Evolutionary conservation across 2,329 filamentous ascomycete genomes (phyloP).

Genomic region (Diplodia mutila): DNA sequence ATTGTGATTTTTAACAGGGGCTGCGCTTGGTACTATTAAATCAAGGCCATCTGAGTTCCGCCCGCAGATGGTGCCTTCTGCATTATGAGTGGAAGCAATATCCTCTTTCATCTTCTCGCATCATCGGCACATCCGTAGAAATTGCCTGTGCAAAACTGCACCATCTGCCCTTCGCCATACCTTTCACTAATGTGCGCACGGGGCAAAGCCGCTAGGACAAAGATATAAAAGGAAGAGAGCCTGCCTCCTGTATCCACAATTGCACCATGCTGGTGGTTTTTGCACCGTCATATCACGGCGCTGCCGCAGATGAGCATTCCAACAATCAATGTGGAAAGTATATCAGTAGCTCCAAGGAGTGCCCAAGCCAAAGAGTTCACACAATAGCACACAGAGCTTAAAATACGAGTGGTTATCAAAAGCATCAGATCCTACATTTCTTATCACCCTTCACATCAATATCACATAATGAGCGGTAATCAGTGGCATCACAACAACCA

Average conservation of each 20-base stretch:
- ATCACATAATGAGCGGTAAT: neutral
- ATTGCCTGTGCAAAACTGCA: too few relatives aligned
- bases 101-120: neutral
- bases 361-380: neutral
- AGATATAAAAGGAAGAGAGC: neutral
- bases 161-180: neutral
- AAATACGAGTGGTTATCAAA: neutral
- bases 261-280: neutral
- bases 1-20: neutral
- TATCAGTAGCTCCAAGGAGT: neutral
- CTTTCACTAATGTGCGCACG: neutral
- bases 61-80: neutral
- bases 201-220: neutral
- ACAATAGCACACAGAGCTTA: neutral
- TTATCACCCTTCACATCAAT: neutral
- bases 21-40: neutral
- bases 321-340: neutral
- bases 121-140: neutral
- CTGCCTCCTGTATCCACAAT: neutral
- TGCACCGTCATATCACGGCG: neutral
- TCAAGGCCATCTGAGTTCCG: neutral
- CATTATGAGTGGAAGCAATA: neutral
- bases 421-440: too few relatives aligned
- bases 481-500: neutral
- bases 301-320: neutral